Percentiles rank a stretch among this genome's conserved stretches.
phyloP scores from a whole-genome alignment of 192 early-diverging fungal species.

The Entophlyctis luteolus region DNA sequence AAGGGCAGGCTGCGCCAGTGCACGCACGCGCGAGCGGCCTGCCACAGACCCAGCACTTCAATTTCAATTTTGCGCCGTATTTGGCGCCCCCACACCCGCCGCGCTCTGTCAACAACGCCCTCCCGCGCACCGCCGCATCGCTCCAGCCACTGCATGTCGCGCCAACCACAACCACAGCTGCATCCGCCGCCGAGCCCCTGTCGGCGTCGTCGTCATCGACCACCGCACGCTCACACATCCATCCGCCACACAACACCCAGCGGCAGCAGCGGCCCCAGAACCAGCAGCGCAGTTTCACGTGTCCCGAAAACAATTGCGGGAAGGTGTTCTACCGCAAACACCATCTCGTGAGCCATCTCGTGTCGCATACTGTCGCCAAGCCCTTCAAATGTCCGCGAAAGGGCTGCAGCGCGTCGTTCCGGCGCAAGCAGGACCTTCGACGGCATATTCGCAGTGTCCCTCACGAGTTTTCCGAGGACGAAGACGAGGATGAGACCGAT shows the following conservation, averaged over 20 bases:
- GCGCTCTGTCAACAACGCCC: too few species aligned
- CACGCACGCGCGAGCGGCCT: too few species aligned
- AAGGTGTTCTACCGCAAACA: conserved; percentile 12
- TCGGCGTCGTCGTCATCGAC: too few species aligned
- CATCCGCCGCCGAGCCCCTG: too few species aligned
- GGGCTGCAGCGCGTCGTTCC: conserved; percentile 1
- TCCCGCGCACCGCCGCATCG: too few species aligned
- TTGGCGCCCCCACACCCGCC: too few species aligned
- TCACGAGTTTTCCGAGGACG: too few species aligned
- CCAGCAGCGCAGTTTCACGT: not conserved
- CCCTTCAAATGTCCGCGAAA: not conserved
- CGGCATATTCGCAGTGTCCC: not conserved
- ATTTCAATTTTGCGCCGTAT: too few species aligned
- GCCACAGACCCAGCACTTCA: too few species aligned
- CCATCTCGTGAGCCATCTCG: conserved; percentile 7
- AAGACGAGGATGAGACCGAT: not conserved
- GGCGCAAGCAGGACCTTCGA: conserved; percentile 12
- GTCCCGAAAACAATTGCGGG: not conserved
- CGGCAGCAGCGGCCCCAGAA: not conserved
- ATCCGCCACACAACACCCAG: not conserved
- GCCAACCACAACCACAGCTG: too few species aligned
- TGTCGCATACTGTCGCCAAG: conserved; percentile 1
- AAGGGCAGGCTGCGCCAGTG: too few species aligned
- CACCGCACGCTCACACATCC: not conserved
- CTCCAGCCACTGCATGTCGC: too few species aligned